Evolutionary conservation across 2,329 filamentous ascomycete genomes (phyloP), one percentile per base, ranked within the genome.

Genomic region (Fusarium avenaceum): DNA sequence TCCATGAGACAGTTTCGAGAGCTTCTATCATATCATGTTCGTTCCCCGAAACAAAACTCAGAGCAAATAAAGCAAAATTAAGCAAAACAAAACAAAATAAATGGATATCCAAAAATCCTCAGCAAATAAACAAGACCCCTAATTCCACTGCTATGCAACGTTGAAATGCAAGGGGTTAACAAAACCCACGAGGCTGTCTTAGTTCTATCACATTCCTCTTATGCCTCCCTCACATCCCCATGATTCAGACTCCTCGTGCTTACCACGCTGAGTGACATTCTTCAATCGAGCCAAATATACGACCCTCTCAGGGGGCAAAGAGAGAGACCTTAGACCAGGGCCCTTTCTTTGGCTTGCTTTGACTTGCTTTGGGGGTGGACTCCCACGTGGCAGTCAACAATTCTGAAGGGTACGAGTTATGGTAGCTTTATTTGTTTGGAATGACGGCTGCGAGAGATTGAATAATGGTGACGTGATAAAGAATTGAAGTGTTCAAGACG

Each of bases 101-200:
- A 28, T 8, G 10, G 26, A 11, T n/a, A 32, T 48, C n/a, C 20
- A 19, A 33, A 30, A 26, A 24, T 39, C 28, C 42, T 53, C 30
- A 39, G 26, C 40, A 28, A 45, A 22, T 39, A 58, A 44, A n/a
- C 33, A 35, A 33, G 32, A 57, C 48, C 54, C 54, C 35, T 42
- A 39, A 56, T 26, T 49, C 49, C 28, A 44, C 57, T 48, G 28
- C 43, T 51, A 63, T 52, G 51, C 51, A 67, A 49, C 63, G 51
- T 63, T 39, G 26, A 44, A 53, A 63, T 60, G 47, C 63, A 63
- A 53, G 63, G 51, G 51, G 19, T 15, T n/a, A 17, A 35, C 14
- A 35, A 13, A 35, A 17, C 33, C 14, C 33, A 35, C 33, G 17
- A 35, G 33, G 17, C 17, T n/a, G 28, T 17, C 15, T 35, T n/a